Conservation (phyloP, 1,284 basidiomycete genomes). For the Prillingera fragicola region DNA sequence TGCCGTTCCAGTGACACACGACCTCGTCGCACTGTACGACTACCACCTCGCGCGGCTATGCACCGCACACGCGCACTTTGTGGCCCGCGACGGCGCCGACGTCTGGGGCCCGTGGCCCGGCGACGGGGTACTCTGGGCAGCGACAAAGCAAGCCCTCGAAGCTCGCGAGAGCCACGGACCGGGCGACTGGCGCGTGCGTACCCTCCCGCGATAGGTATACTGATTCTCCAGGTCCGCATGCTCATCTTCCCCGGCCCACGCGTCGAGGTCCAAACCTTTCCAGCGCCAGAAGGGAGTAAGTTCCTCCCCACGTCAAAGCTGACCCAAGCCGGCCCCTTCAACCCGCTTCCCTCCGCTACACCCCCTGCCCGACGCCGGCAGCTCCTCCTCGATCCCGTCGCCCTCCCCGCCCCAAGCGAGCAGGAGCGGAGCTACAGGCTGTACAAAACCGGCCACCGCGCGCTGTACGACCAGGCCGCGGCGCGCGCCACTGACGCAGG, state of each 20-base stretch:
- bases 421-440: slow-evolving; percentile 18
- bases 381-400: slow-evolving; percentile 26
- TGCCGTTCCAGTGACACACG: slow-evolving; percentile 6
- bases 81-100: slow-evolving; percentile 8
- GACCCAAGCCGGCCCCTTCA: slow-evolving; percentile 22
- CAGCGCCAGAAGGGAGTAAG: slow-evolving; percentile 26
- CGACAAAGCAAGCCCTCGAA: slow-evolving; percentile 13
- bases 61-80: slow-evolving; percentile 30
- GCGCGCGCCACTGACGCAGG: slow-evolving; percentile 18
- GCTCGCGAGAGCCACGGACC: slow-evolving; percentile 2
- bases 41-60: slow-evolving; percentile 31
- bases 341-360: not conserved
- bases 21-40: slow-evolving; percentile 26
- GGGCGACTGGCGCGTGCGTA: slow-evolving; percentile 37
- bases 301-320: not conserved
- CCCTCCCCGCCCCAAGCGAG: slow-evolving; percentile 3
- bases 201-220: not conserved
- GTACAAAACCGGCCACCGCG: slow-evolving; percentile 36
- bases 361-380: slow-evolving; percentile 11
- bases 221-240: slow-evolving; percentile 22
- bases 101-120: slow-evolving; percentile 32
- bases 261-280: slow-evolving; percentile 27
- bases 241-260: slow-evolving; percentile 17
- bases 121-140: slow-evolving; percentile 23
- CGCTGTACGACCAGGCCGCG: slow-evolving; percentile 32